phyloP scores from a whole-genome alignment of 805 yeast species.

The Blastobotrys chiropterorum region DNA sequence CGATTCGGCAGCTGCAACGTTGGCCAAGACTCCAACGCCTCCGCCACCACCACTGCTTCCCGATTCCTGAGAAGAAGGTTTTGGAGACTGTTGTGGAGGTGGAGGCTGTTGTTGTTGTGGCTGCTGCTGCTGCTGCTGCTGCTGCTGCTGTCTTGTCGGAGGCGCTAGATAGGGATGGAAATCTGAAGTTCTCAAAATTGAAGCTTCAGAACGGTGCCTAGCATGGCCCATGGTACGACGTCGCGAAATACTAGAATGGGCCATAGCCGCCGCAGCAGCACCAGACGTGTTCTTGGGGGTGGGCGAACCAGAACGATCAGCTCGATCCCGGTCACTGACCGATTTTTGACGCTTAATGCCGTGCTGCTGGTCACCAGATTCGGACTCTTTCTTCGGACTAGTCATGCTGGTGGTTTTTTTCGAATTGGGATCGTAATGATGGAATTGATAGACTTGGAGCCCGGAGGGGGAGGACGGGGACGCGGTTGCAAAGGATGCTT shows the following conservation, averaged over 20 bases:
- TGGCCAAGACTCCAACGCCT: conserved; percentile 5
- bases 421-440: conserved; percentile 46
- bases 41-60: not conserved
- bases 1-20: conserved; percentile 5
- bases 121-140: conserved; percentile 8
- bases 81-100: conserved; percentile 6
- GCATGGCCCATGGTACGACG: conserved; percentile 16
- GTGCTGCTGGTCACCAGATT: conserved; percentile 2
- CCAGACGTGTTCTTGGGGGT: conserved; percentile 6
- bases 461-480: conserved; percentile 26
- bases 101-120: conserved; percentile 13
- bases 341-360: conserved; percentile 15
- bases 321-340: conserved; percentile 10
- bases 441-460: conserved; percentile 50
- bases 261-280: conserved; percentile 12
- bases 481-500: conserved; percentile 18
- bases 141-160: conserved; percentile 12
- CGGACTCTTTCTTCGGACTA: conserved; percentile 4
- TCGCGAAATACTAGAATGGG: conserved; percentile 13
- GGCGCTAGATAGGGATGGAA: conserved; percentile 2
- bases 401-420: conserved; percentile 8
- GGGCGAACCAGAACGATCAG: conserved; percentile 11
- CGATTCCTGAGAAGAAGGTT: not conserved
- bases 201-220: conserved; percentile 21
- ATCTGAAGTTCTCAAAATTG: conserved; percentile 8